Base-by-base conservation (phyloP, 306 rosid genomes). In the Prunus padus region DNA sequence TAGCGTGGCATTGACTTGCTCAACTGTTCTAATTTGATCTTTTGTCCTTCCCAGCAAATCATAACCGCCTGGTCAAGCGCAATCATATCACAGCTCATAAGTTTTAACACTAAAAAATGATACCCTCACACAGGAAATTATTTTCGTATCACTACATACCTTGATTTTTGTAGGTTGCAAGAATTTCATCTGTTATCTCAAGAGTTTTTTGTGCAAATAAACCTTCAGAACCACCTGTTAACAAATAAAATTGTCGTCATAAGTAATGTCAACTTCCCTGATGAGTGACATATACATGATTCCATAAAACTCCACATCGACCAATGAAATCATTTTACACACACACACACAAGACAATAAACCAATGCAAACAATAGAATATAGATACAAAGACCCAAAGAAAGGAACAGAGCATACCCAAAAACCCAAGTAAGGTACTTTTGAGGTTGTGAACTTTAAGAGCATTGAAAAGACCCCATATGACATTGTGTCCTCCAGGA, bases 401-500 rank as follows among this genome's bases (percentile, higher is more conserved):
- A 1, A 30, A 54, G 25, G 9, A 67, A 37, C 2, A 42, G 25
- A 28, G 76, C 71, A 75, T 83, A 92, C 99, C 99, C 40, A 92
- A 88, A 82, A 95, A 95, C 82, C 99, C 99, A 77, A 92, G 89
- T 65, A 95, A 87, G 73, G 80, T 83, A 81, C 79, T 95, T 12
- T 62, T 79, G n/a, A 89, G 84, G 81, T 95, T 95, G 91, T 90
- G 97, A 76, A 81, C 74, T 85, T 92, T 90, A 67, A 95, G 93
- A 71, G 99, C 98, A 20, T 67, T 56, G 62, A 78, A 84, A 78
- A 92, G 97, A 60, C 99, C 99, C 99, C 99, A 95, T 13, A 92
- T 84, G 68, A 92, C 97, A 77, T 95, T 95, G 86, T 95, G 99
- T 54, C 99, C 99, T 65, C 99, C 99, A 50, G 99, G 99, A 75